Conservation (phyloP, 176 grass and related monocot genomes). For the Hsuehochloa calcarea region DNA sequence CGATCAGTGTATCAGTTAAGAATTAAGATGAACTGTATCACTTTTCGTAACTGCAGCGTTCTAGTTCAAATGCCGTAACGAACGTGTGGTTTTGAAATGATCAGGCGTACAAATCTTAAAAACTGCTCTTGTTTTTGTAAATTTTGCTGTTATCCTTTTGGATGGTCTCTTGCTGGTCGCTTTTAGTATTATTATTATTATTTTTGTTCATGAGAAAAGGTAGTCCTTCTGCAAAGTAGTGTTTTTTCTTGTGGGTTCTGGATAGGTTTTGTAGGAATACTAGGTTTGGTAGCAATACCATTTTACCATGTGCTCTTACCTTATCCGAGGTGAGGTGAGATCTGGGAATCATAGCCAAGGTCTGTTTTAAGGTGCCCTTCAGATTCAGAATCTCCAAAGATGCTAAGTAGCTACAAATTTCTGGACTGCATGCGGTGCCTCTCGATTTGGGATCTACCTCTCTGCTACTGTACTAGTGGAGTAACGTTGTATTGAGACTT, state of each 20-base stretch:
- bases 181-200: background rate
- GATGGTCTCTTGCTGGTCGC: background rate
- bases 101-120: background rate
- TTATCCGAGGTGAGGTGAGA: background rate
- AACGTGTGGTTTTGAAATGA: background rate
- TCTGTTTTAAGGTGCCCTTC: background rate
- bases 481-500: background rate
- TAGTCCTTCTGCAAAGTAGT: background rate
- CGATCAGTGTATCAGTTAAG: background rate
- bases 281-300: constrained; percentile 11
- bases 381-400: constrained; percentile 8
- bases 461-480: background rate
- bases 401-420: background rate
- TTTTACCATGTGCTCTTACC: background rate
- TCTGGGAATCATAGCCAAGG: background rate
- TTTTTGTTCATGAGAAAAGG: background rate
- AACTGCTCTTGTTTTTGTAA: background rate
- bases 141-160: background rate
- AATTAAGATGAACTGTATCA: background rate
- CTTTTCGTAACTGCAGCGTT: background rate
- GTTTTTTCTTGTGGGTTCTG: background rate
- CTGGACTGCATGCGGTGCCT: background rate
- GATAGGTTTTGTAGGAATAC: constrained; percentile 16
- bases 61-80: background rate
- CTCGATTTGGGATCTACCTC: background rate